These are phyloP conservation scores for Neurospora sp. DNA, from an alignment of 495 filamentous ascomycete species.

Conservation along the genomic window DNA sequence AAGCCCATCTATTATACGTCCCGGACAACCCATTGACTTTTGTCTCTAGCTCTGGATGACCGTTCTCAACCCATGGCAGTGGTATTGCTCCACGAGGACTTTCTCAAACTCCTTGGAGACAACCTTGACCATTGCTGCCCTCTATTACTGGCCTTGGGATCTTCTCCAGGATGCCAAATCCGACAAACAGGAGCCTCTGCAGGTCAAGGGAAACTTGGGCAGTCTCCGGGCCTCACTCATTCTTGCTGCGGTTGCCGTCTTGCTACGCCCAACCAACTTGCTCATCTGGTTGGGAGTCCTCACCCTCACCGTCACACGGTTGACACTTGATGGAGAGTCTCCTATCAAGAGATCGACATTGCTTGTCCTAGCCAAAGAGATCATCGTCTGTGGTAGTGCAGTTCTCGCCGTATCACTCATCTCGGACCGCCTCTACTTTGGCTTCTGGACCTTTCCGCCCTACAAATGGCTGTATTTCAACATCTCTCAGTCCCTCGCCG, in stretches of 20 bases:
- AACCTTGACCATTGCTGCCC: constrained; percentile 67
- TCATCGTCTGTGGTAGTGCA: constrained; percentile 53
- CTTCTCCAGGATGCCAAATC: constrained; percentile 29
- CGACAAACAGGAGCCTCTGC: constrained; percentile 10
- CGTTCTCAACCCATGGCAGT: constrained; percentile 85
- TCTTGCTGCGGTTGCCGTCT: constrained; percentile 71
- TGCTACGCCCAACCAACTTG: constrained; percentile 83
- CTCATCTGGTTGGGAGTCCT: constrained; percentile 66
- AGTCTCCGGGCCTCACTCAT: constrained; percentile 60
- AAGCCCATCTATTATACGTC: neutral
- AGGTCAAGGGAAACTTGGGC: constrained; percentile 19
- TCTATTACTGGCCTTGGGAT: constrained; percentile 82
- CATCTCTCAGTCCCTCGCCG: constrained; percentile 69
- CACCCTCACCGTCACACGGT: constrained; percentile 31
- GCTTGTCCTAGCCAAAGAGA: constrained; percentile 49
- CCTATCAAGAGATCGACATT: constrained; percentile 35
- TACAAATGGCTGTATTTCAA: constrained; percentile 90
- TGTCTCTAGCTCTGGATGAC: constrained; percentile 51
- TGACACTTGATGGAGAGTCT: constrained; percentile 27
- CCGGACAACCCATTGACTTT: constrained; percentile 2
- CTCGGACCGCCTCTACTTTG: constrained; percentile 77
- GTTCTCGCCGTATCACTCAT: constrained; percentile 52
- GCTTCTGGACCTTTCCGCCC: constrained; percentile 81
- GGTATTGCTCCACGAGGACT: constrained; percentile 87
- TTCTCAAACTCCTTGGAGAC: constrained; percentile 93